These are phyloP conservation scores for Russula compacta DNA, from an alignment of 768 basidiomycete species.

Conservation along the genomic window DNA sequence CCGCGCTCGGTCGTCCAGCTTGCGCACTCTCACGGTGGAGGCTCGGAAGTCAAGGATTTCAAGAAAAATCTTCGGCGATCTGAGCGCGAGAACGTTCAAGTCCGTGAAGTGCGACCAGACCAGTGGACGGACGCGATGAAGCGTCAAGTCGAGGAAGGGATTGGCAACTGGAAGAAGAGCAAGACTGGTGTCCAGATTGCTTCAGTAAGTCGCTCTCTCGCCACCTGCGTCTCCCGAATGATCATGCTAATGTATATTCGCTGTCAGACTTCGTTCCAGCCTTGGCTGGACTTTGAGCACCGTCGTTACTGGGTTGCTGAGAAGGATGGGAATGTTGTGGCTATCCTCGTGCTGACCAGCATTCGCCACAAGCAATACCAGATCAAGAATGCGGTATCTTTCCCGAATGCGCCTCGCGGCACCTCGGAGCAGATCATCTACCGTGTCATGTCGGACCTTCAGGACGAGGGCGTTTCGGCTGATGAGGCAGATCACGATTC, in stretches of 20 bases:
- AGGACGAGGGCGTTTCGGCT: slow-evolving; percentile 24
- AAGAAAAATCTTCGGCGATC: slow-evolving; percentile 54
- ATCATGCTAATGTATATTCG: neutral
- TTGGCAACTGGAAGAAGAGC: slow-evolving; percentile 45
- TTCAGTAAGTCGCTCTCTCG: neutral
- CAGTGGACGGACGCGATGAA: slow-evolving; percentile 39
- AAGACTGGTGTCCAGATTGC: slow-evolving; percentile 49
- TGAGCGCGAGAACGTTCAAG: slow-evolving; percentile 43
- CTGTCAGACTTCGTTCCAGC: slow-evolving; percentile 36
- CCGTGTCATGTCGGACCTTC: slow-evolving; percentile 35
- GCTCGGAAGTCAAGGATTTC: slow-evolving; percentile 41
- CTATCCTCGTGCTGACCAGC: slow-evolving; percentile 43
- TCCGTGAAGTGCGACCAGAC: slow-evolving; percentile 34
- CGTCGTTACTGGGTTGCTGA: slow-evolving; percentile 49
- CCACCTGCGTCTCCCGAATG: neutral
- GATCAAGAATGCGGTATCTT: slow-evolving; percentile 48
- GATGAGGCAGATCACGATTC: slow-evolving; percentile 2
- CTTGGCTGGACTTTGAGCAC: slow-evolving; percentile 48
- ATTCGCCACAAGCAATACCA: slow-evolving; percentile 38
- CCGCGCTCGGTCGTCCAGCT: slow-evolving; percentile 38
- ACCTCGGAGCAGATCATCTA: slow-evolving; percentile 46
- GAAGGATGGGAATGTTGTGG: slow-evolving; percentile 33
- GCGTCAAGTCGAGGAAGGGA: slow-evolving; percentile 40
- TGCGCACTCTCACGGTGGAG: slow-evolving; percentile 23
- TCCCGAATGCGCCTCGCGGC: slow-evolving; percentile 44